These are phyloP conservation scores for Aspergillus quadricinctus DNA, from an alignment of 2,329 filamentous ascomycete genomes.

Conservation along the genomic window DNA sequence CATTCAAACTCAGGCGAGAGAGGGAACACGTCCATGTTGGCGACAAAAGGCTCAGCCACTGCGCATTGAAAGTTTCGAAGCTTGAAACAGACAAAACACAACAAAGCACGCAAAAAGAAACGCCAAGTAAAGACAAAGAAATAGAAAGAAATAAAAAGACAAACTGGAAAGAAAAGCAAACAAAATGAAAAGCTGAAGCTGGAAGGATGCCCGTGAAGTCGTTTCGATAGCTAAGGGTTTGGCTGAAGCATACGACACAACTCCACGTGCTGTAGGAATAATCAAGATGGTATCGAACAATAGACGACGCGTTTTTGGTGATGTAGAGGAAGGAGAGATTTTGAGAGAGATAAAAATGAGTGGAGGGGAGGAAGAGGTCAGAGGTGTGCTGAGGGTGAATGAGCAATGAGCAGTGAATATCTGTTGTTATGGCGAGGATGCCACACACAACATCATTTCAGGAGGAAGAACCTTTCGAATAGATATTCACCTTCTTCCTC, in stretches of 20 bases:
- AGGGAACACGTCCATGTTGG: neutral
- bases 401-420: neutral
- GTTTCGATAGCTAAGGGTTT: neutral
- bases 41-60: neutral
- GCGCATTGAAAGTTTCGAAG: neutral
- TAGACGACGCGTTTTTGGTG: neutral
- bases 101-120: neutral
- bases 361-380: neutral
- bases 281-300: neutral
- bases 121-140: neutral
- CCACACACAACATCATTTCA: neutral
- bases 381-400: neutral
- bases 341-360: neutral
- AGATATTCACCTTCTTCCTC: neutral
- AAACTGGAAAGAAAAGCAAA: neutral
- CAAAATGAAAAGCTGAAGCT: neutral
- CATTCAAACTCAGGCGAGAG: neutral
- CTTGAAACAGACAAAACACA: neutral
- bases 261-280: neutral
- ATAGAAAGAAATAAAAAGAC: neutral
- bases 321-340: neutral
- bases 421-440: neutral
- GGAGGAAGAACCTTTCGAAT: neutral
- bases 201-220: neutral
- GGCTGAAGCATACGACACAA: neutral